Evolutionary conservation across 1,284 basidiomycete genomes (phyloP), one percentile per base, ranked within the genome.

Genomic region (Trichosporon sp.): DNA sequence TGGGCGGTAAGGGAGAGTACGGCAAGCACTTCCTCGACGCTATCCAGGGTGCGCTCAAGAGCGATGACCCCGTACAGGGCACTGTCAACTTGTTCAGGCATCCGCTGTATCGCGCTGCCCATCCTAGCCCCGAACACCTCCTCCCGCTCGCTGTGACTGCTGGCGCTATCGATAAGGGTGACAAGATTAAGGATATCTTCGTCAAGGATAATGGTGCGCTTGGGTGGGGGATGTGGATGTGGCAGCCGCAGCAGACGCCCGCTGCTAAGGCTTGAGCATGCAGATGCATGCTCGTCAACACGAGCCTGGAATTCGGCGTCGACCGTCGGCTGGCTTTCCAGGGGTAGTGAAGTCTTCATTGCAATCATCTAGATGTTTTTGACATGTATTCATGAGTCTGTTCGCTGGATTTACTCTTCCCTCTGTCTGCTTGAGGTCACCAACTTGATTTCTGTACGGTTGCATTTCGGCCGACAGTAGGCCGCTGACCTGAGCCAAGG

Each of bases 211-310:
- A 72, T 44, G 73, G 70, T 10, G 65, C 71, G 10, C 61, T 80
- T 25, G 78, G 79, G 2, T 81, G 80, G 80, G 77, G 74, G 11
- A 77, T 79, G 69, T 78, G 73, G 71, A 68, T 71, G 57, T 80
- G 79, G 75, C 60, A 59, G 54, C 62, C 60, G 34, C 25, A 60
- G 54, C 25, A 27, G 46, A 16, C 46, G 23, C 44, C 44, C 8
- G 44, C 44, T 4, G 25, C 46, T 16, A 27, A 25, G 46, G 46
- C 23, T 2, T 25, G 14, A 13, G 21, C 21, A 16, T 52, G 27
- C 13, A 37, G 10, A 13, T 13, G n/a, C 34, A 37, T n/a, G n/a
- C n/a, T n/a, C n/a, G n/a, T n/a, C n/a, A n/a, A n/a, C n/a, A n/a
- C n/a, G n/a, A n/a, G n/a, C n/a, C n/a, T n/a, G n/a, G n/a, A n/a